A percentile compares a stretch with the other conserved stretches of the same genome.
Evolutionary conservation across 2,329 filamentous ascomycete genomes (phyloP).

Genomic region (Scytalidium lignicola): DNA sequence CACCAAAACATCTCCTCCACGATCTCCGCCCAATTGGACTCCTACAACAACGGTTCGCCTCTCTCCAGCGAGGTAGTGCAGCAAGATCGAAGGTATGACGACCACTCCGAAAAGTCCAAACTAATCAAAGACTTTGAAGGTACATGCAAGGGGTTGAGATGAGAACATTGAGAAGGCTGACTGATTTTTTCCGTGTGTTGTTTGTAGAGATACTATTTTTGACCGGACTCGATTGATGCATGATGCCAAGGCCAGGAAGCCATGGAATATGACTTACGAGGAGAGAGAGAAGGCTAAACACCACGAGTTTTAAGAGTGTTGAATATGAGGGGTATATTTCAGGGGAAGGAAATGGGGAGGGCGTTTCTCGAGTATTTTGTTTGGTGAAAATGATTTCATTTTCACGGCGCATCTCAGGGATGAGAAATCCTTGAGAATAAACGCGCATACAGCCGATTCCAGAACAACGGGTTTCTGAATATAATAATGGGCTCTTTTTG

Average conservation of each 20-base stretch:
- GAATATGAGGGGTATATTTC: too few relatives aligned
- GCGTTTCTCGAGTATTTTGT: too few relatives aligned
- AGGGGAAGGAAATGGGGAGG: too few relatives aligned
- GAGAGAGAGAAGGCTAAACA: constrained; percentile 10
- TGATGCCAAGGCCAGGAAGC: constrained; percentile 14
- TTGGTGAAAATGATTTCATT: too few relatives aligned
- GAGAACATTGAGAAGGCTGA: constrained; percentile 1
- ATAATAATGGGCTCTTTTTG: too few relatives aligned
- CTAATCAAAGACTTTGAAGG: neutral
- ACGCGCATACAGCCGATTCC: too few relatives aligned
- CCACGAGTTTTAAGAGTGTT: neutral
- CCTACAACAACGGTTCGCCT: constrained; percentile 10
- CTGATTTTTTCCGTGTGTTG: neutral
- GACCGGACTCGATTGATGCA: constrained; percentile 15
- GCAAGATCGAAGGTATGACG: constrained; percentile 11
- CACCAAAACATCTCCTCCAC: constrained; percentile 10
- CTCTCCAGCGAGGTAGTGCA: constrained; percentile 4
- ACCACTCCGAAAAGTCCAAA: neutral
- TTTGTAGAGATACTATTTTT: constrained; percentile 14
- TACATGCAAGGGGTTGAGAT: neutral
- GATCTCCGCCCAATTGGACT: constrained; percentile 14
- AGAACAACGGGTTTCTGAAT: too few relatives aligned
- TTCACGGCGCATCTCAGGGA: too few relatives aligned
- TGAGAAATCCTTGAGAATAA: too few relatives aligned
- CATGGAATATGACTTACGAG: constrained; percentile 18